A percentile compares a stretch with the other conserved stretches of the same genome.
Evolutionary conservation across 352 stramenopile genomes (phyloP).

Genomic region (Pythium dissimile): DNA sequence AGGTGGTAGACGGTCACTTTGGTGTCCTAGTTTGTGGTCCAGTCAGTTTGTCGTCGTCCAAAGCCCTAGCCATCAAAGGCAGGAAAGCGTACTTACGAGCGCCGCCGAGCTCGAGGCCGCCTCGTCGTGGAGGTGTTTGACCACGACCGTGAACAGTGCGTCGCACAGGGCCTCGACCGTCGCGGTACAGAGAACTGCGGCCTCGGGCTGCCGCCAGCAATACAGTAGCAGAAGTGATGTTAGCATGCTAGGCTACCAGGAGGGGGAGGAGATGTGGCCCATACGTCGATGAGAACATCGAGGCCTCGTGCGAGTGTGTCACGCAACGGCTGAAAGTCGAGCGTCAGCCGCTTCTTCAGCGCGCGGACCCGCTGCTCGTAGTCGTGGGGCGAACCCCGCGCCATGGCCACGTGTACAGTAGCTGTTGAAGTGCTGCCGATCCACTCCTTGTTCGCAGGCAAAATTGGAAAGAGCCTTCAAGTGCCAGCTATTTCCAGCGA

Average conservation of each 20-base stretch:
- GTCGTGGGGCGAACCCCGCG: conserved; percentile 26
- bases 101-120: conserved; percentile 23
- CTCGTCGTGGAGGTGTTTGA: conserved; percentile 40
- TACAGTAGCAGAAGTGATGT: not conserved
- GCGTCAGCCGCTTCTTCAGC: conserved; percentile 43
- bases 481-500: too few species aligned
- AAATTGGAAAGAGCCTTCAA: too few species aligned
- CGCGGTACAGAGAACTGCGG: conserved; percentile 49
- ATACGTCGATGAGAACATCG: conserved; percentile 43
- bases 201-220: conserved; percentile 31
- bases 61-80: not conserved
- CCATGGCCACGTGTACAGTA: too few species aligned
- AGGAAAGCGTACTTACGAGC: conserved; percentile 16
- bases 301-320: conserved; percentile 44
- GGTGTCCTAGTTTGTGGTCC: conserved; percentile 38
- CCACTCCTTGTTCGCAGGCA: too few species aligned
- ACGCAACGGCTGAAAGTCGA: conserved; percentile 52
- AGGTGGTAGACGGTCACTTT: conserved; percentile 54
- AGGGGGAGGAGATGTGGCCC: conserved; percentile 1
- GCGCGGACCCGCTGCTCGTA: conserved; percentile 41
- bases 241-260: not conserved
- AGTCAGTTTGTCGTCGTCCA: too few species aligned
- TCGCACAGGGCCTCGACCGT: conserved; percentile 52
- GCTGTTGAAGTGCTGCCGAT: too few species aligned
- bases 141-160: conserved; percentile 42